Evolutionary conservation across 2,329 filamentous ascomycete genomes (phyloP).

Genomic region (Diplocarpon mali): DNA sequence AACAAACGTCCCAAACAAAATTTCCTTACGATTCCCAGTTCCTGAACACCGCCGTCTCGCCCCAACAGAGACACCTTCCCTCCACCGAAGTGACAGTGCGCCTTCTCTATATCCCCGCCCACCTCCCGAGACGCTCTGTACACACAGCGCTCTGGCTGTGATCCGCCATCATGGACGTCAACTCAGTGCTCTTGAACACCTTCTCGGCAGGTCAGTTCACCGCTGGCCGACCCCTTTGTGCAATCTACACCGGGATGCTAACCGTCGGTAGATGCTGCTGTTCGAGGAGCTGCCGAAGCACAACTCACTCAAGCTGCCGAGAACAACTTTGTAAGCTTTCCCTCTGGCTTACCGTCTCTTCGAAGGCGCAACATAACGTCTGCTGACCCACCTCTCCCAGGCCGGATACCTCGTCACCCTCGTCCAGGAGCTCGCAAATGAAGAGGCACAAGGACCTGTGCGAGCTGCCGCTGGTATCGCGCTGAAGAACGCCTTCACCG

Average conservation of each 20-base stretch:
- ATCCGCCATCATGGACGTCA: slow-evolving; percentile 74
- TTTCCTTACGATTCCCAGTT: slow-evolving; percentile 5
- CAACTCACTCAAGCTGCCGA: slow-evolving; percentile 89
- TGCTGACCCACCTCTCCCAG: slow-evolving; percentile 36
- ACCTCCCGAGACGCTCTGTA: slow-evolving; percentile 10
- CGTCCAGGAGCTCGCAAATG: slow-evolving; percentile 88
- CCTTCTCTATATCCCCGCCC: slow-evolving; percentile 4
- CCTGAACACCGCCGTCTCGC: slow-evolving; percentile 10
- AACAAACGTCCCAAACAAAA: slow-evolving; percentile 14
- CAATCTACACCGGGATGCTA: slow-evolving; percentile 19
- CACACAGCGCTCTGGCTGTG: slow-evolving; percentile 20
- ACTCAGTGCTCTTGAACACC: slow-evolving; percentile 94
- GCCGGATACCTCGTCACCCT: slow-evolving; percentile 87
- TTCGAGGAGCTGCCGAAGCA: slow-evolving; percentile 85
- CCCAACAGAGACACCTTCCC: slow-evolving; percentile 7
- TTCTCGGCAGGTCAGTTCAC: slow-evolving; percentile 71
- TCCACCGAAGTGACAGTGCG: slow-evolving; percentile 6
- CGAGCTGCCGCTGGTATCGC: slow-evolving; percentile 91
- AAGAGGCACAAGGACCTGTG: slow-evolving; percentile 70
- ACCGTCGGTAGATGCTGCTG: slow-evolving; percentile 61
- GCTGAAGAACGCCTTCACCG: slow-evolving; percentile 95
- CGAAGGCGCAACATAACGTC: slow-evolving; percentile 12
- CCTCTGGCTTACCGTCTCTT: slow-evolving; percentile 24
- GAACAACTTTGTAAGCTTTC: slow-evolving; percentile 75
- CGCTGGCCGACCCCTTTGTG: slow-evolving; percentile 2